Evolutionary conservation across 2,329 filamentous ascomycete species (phyloP).

Genomic region (Penicillium sp.): DNA sequence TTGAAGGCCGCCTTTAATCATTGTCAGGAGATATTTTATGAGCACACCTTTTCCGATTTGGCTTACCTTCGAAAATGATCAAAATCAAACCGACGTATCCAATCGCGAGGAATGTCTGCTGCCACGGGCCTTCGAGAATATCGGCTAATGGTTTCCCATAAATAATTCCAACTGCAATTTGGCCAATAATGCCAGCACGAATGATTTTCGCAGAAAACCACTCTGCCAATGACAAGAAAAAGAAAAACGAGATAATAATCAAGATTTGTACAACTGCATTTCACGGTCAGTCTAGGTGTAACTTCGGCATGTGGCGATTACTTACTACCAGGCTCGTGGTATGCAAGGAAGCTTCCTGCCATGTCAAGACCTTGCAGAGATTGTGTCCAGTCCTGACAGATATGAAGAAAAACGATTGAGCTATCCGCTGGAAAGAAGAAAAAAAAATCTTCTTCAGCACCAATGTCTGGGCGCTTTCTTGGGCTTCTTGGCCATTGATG

Average conservation of each 20-base stretch:
- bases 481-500: constrained; percentile 4
- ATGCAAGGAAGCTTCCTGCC: constrained; percentile 36
- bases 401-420: background rate
- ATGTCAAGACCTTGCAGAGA: constrained; percentile 3
- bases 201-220: constrained; percentile 44
- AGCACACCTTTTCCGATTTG: constrained; percentile 5
- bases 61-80: constrained; percentile 48
- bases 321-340: constrained; percentile 41
- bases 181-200: constrained; percentile 48
- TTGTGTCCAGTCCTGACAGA: background rate
- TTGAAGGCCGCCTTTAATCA: constrained; percentile 42
- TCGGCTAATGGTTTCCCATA: constrained; percentile 48
- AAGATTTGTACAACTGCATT: constrained; percentile 40
- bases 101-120: constrained; percentile 47
- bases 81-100: constrained; percentile 51
- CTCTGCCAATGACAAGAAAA: constrained; percentile 44
- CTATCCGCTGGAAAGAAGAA: background rate
- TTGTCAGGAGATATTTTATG: background rate
- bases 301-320: background rate
- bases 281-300: constrained; percentile 3
- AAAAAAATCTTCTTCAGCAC: background rate
- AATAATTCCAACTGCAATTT: constrained; percentile 48
- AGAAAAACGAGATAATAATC: constrained; percentile 47
- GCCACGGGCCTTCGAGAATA: constrained; percentile 45
- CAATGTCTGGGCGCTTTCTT: constrained; percentile 4